phyloP scores from a whole-genome alignment of 306 rosid species.

The Senna siamea region DNA sequence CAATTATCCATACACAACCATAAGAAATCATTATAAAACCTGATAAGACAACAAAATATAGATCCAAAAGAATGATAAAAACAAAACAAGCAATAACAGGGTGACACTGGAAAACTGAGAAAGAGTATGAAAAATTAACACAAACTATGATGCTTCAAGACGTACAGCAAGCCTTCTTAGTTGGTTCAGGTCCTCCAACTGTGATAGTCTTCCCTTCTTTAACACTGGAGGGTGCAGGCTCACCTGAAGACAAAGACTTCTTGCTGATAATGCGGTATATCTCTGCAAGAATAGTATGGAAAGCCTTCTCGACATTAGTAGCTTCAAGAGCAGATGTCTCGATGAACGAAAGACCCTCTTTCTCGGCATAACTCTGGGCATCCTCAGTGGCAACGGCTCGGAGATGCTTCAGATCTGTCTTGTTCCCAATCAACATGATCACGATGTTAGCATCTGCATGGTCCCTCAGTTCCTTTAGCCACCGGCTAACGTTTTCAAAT shows the following conservation, averaged over 20 bases:
- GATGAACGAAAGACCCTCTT: conserved; percentile 85
- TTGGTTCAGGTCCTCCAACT: conserved; percentile 55
- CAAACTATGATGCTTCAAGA: conserved; percentile 42
- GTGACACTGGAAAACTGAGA: neutral
- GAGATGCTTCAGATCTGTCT: conserved; percentile 91
- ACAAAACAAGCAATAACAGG: conserved; percentile 19
- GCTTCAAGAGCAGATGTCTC: conserved; percentile 96
- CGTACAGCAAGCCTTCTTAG: conserved; percentile 82
- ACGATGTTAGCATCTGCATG: conserved; percentile 92
- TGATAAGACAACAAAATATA: conserved; percentile 35
- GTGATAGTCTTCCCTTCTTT: conserved; percentile 76
- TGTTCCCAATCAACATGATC: conserved; percentile 90
- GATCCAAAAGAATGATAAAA: conserved; percentile 33
- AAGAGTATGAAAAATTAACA: conserved; percentile 2
- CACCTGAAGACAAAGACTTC: conserved; percentile 69
- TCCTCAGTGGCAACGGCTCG: conserved; percentile 89
- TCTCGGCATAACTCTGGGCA: conserved; percentile 82
- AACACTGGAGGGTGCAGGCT: conserved; percentile 53
- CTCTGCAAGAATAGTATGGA: conserved; percentile 79
- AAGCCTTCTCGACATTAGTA: conserved; percentile 85
- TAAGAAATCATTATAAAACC: conserved; percentile 29
- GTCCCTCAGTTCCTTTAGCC: conserved; percentile 97
- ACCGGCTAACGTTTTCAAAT: conserved; percentile 79
- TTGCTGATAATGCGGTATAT: conserved; percentile 88
- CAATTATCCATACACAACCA: conserved; percentile 18